Conservation (phyloP, 345 rosid genomes). For the Gossypium anomalum region DNA sequence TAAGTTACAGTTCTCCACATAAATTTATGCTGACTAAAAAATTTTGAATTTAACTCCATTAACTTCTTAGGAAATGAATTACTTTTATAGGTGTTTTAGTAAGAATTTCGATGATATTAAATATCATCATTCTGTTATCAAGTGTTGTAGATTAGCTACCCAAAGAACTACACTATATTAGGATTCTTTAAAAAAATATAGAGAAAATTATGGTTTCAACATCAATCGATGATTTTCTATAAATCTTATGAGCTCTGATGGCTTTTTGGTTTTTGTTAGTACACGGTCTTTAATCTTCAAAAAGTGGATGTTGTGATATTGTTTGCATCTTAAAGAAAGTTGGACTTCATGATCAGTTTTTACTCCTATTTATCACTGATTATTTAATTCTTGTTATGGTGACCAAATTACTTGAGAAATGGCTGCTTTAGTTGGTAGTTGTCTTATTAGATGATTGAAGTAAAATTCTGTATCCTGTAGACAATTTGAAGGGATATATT, state of each 20-base stretch:
- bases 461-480: neutral
- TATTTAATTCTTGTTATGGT: neutral
- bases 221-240: neutral
- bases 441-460: neutral
- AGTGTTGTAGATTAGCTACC: neutral
- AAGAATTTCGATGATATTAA: neutral
- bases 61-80: neutral
- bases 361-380: neutral
- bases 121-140: neutral
- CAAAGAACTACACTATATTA: neutral
- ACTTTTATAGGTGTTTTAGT: neutral
- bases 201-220: neutral
- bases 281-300: neutral
- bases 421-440: neutral
- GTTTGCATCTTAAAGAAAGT: neutral
- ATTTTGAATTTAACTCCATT: neutral
- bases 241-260: neutral
- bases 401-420: neutral
- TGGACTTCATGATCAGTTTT: neutral
- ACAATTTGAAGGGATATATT: neutral
- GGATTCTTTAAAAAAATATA: neutral
- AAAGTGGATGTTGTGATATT: neutral
- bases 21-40: neutral
- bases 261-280: neutral
- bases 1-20: slow-evolving; percentile 36